Conservation (phyloP, 805 yeast genomes). For the Yamadazyma laniorum region DNA sequence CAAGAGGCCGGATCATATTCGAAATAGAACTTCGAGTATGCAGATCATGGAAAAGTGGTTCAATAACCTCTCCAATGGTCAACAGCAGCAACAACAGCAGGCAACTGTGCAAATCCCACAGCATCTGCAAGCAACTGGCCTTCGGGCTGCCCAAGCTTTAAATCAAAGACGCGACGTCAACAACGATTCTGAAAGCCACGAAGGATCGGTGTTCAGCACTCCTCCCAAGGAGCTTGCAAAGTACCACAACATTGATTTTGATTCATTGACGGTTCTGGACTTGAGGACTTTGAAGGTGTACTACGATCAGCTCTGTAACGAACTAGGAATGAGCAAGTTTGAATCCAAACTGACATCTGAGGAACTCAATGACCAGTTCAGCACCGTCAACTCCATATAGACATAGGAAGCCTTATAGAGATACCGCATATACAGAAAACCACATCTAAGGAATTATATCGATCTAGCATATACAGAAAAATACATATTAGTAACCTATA, state of each 20-base stretch:
- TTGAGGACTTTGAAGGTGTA: slow-evolving; percentile 30
- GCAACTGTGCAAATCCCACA: no score
- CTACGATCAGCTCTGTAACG: slow-evolving; percentile 39
- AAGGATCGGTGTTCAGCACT: slow-evolving; percentile 21
- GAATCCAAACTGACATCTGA: slow-evolving; percentile 14
- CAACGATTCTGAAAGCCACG: slow-evolving; percentile 17
- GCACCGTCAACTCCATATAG: slow-evolving; percentile 13
- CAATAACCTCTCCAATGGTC: slow-evolving; percentile 25
- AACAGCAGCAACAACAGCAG: slow-evolving; percentile 9
- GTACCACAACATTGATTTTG: slow-evolving; percentile 36
- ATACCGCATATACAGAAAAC: no score
- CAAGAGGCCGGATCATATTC: slow-evolving; percentile 25
- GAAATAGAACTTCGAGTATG: slow-evolving; percentile 36
- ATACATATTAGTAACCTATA: no score
- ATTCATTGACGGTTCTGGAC: slow-evolving; percentile 34
- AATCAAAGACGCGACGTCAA: no score
- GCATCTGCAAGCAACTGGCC: slow-evolving; percentile 2
- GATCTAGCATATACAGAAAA: no score
- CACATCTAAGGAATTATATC: no score
- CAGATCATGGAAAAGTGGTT: slow-evolving; percentile 47
- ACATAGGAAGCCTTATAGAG: no score
- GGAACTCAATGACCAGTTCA: slow-evolving; percentile 10
- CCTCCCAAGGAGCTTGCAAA: slow-evolving; percentile 28
- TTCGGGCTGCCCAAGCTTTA: no score
- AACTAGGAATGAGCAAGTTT: slow-evolving; percentile 15